These are phyloP conservation scores for Cutaneotrichosporon cutaneum DNA, from an alignment of 1,284 basidiomycete species.

Conservation along the genomic window DNA sequence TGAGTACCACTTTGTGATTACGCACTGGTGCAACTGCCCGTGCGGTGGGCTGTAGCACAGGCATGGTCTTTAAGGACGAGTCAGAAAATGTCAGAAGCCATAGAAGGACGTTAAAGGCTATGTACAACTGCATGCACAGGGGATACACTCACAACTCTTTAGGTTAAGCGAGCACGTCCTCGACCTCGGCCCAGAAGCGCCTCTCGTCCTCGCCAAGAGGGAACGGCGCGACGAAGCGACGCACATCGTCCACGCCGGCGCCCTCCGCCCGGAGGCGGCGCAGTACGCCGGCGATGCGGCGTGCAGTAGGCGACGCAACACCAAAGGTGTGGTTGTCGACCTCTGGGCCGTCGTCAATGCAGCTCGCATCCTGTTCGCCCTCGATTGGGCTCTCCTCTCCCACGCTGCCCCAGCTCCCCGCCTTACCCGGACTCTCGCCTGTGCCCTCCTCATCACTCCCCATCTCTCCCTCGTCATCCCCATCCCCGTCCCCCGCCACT, in stretches of 20 bases:
- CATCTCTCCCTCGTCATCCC: slow-evolving; percentile 12
- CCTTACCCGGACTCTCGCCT: slow-evolving; percentile 13
- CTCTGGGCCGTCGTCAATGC: too few relatives aligned
- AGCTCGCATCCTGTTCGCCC: too few relatives aligned
- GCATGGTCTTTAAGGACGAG: too few relatives aligned
- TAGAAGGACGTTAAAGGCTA: background rate
- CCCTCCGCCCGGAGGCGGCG: slow-evolving; percentile 4
- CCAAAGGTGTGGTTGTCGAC: background rate
- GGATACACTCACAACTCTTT: background rate
- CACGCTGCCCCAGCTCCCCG: background rate
- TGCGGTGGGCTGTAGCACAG: too few relatives aligned
- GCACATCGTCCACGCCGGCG: background rate
- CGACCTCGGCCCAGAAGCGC: background rate
- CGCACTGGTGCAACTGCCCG: too few relatives aligned
- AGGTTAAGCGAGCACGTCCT: background rate
- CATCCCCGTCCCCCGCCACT: slow-evolving; percentile 27
- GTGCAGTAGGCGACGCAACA: background rate
- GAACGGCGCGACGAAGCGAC: background rate
- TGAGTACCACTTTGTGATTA: too few relatives aligned
- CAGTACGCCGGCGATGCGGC: background rate
- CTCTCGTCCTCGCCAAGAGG: background rate
- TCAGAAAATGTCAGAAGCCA: too few relatives aligned
- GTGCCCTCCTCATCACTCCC: slow-evolving; percentile 32
- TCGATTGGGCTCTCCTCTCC: too few relatives aligned
- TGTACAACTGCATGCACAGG: background rate